Evolutionary conservation across 23 red algal species (phyloP), one percentile per base, ranked within the genome.

Genomic region (Gracilaria gracilis): DNA sequence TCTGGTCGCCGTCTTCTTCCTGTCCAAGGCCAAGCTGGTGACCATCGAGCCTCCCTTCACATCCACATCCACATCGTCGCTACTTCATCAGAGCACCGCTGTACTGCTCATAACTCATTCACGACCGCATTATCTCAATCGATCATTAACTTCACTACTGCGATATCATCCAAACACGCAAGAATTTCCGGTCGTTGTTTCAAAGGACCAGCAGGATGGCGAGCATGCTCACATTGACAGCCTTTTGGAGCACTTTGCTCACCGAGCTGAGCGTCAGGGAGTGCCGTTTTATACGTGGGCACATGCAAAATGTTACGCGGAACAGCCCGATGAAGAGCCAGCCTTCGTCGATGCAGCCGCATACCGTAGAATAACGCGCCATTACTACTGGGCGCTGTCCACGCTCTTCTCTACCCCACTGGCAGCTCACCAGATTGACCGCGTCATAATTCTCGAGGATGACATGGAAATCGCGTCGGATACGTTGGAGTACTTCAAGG

Each of bases 401-500:
- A 78, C 77, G 6, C 21, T 82, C 44, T 77, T 93, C 67, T 23
- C 37, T 19, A 27, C 61, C 15, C 38, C 4, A 33, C 38, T 85
- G 27, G 20, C 47, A 11, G 12, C 1, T 9, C 32, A 53, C 27
- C 1, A 20, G 20, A 21, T 90, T 8, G 25, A 53, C 47, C 81
- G 91, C 4, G 85, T 95, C n/a, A 77, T 95, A 20, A 61, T 94
- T 54, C 67, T 94, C 19, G 92, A 94, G 48, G 92, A 94, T 72
- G 92, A 94, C 74, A 79, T 94, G 54, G 49, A 80, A 47, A 32
- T 94, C 6, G 92, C 92, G 33, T 21, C 67, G 23, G 92, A 94
- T 67, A 74, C 80, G 33, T 88, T 88, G 53, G 64, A 69, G 19
- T 94, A 94, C 42, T 94, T 85, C 42, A 76, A 55, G 5, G 75